phyloP scores from a whole-genome alignment of 2,329 filamentous ascomycete species.

The Neofusicoccum laricinum region DNA sequence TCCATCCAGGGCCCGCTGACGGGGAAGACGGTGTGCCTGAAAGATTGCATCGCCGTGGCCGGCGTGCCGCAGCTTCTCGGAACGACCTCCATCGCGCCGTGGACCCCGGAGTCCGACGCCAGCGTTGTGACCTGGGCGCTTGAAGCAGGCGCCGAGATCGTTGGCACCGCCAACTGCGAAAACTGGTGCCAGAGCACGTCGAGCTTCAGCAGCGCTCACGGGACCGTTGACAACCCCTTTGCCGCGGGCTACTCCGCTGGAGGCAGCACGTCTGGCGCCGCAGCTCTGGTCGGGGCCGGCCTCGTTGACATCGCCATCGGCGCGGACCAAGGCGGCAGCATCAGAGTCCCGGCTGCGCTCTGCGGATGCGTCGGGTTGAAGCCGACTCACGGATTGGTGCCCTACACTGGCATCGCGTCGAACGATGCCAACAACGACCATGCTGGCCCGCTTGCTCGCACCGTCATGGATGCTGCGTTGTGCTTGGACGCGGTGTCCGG shows the following conservation, averaged over 20 bases:
- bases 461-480: slow-evolving; percentile 24
- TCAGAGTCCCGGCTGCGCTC: slow-evolving; percentile 35
- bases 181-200: slow-evolving; percentile 52
- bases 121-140: slow-evolving; percentile 52
- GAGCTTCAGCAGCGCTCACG: slow-evolving; percentile 46
- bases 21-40: slow-evolving; percentile 48
- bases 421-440: slow-evolving; percentile 41
- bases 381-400: slow-evolving; percentile 49
- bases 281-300: slow-evolving; percentile 42
- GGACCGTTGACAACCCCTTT: slow-evolving; percentile 42
- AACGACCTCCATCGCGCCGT: slow-evolving; percentile 49
- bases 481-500: slow-evolving; percentile 31
- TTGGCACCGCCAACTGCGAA: slow-evolving; percentile 53
- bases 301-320: slow-evolving; percentile 38
- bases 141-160: slow-evolving; percentile 50
- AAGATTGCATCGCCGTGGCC: slow-evolving; percentile 56
- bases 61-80: slow-evolving; percentile 54
- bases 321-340: slow-evolving; percentile 40
- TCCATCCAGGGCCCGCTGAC: slow-evolving; percentile 25
- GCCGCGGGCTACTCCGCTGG: slow-evolving; percentile 46
- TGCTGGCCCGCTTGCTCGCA: slow-evolving; percentile 32
- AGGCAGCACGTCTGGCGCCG: slow-evolving; percentile 47
- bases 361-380: slow-evolving; percentile 41
- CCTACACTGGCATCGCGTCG: slow-evolving; percentile 48
- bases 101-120: slow-evolving; percentile 53